These are phyloP conservation scores for Heritiera fomes DNA, from an alignment of 345 rosid species.

Conservation along the genomic window DNA sequence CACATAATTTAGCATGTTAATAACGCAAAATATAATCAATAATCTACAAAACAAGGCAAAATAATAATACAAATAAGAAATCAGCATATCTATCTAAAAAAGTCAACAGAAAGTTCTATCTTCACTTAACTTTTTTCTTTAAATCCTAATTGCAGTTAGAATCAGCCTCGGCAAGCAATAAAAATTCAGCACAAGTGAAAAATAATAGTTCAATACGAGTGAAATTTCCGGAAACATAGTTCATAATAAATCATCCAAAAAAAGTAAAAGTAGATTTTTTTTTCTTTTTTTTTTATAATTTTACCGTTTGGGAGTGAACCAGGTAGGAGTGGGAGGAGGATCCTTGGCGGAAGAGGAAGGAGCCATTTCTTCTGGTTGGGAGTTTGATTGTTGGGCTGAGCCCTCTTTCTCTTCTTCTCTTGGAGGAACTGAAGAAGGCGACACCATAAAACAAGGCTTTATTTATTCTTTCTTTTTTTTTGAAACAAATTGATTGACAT, in stretches of 20 bases:
- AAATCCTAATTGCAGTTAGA: constrained; percentile 4
- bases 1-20: constrained; percentile 76
- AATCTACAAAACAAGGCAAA: constrained; percentile 49
- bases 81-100: neutral
- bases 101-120: neutral
- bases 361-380: constrained; percentile 28
- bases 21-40: constrained; percentile 67
- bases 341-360: neutral
- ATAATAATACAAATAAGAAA: neutral
- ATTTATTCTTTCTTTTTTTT: neutral
- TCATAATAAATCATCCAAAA: neutral
- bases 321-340: constrained; percentile 37
- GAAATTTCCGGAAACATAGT: neutral
- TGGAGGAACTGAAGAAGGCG: neutral
- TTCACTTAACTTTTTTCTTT: neutral
- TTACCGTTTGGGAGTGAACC: constrained; percentile 64
- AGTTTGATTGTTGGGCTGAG: neutral
- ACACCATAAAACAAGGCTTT: neutral
- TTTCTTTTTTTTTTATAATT: neutral
- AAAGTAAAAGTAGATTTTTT: neutral
- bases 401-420: neutral
- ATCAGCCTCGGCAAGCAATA: neutral
- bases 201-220: neutral
- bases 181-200: neutral
- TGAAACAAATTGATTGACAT: neutral